A percentile compares a stretch with the other conserved stretches of the same genome.
Conservation (phyloP, 768 basidiomycete genomes). For the Neoboletus subvelutipes region DNA sequence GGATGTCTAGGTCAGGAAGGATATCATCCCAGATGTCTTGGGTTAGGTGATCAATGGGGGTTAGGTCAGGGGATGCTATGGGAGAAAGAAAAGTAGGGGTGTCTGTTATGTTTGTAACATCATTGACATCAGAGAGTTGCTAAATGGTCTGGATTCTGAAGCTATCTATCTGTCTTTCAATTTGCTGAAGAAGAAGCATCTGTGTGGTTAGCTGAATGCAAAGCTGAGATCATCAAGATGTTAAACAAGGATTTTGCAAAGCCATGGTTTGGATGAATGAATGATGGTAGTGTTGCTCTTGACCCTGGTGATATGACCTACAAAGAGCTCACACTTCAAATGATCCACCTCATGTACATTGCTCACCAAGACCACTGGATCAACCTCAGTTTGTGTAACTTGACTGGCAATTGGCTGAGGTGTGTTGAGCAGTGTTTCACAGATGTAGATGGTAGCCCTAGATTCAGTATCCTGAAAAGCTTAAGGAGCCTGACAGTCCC, state of each 20-base stretch:
- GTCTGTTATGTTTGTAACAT: no score
- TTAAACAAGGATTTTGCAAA: conserved; percentile 96
- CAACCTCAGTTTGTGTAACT: conserved; percentile 85
- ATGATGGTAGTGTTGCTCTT: conserved; percentile 77
- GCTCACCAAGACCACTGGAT: conserved; percentile 91
- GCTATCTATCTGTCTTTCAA: conserved; percentile 96
- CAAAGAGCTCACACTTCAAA: conserved; percentile 88
- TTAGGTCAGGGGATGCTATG: no score
- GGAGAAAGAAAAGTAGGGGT: no score
- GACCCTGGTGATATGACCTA: conserved; percentile 98
- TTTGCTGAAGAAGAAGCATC: conserved; percentile 92
- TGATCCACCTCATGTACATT: conserved; percentile 95
- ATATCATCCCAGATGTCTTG: no score
- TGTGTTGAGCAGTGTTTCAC: conserved; percentile 95
- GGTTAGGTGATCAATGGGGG: no score
- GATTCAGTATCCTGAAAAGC: conserved; percentile 83
- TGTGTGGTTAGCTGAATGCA: conserved; percentile 83
- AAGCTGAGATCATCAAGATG: conserved; percentile 85
- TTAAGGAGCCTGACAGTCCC: conserved; percentile 84
- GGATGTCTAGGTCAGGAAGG: no score
- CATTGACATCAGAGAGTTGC: no score
- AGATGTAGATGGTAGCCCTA: conserved; percentile 77
- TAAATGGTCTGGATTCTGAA: no score
- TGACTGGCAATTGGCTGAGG: conserved; percentile 95
- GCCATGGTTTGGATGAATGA: conserved; percentile 97